Base-by-base conservation (phyloP, 179 eudicot species). In the Carnegiea gigantea region DNA sequence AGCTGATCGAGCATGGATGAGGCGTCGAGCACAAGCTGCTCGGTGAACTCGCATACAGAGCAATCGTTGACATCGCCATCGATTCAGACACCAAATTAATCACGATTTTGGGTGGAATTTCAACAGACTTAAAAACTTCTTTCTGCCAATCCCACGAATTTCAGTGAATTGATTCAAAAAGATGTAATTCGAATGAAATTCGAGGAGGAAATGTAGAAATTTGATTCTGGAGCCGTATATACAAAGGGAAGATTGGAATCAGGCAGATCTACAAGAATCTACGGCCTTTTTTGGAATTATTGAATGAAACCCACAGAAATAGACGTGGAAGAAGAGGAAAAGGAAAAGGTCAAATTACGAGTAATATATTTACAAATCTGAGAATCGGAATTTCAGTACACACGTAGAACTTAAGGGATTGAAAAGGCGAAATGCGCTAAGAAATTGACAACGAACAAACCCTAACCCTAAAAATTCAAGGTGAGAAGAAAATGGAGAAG, bases 41-140 rank as follows among this genome's bases (percentile, higher is more conserved):
- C 24, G 92, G 91, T 28, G 96, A 91, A 77, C 89, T 95, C 44
- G 93, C 95, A 73, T 92, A 93, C 18, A 93, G 84, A 43, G 98
- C 98, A 51, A 95, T 92, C 9, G 98, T 90, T 40, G 95, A 89
- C 57, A 93, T 95, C 88, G 86, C 90, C 98, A 93, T 95, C 70
- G 28, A 81, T 78, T 40, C 48, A 78, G 21, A 48, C 44, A 18
- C 38, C 59, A 33, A 73, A 57, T 60, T 14, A 38, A 83, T 10
- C 21, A 46, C 26, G 60, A 33, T 77, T 77, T 60, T 20, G 51
- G 38, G 33, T 8, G n/a, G 71, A 43, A 57, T 44, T 59, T 44
- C 36, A 44, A 46, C 46, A 44, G 43, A 73, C 73, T 20, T 57
- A 10, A 30, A 18, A 23, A 18, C 13, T 36, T 74, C 18, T 46